Base-by-base conservation (phyloP, 352 stramenopile genomes). In the Vaucheria bursata region DNA sequence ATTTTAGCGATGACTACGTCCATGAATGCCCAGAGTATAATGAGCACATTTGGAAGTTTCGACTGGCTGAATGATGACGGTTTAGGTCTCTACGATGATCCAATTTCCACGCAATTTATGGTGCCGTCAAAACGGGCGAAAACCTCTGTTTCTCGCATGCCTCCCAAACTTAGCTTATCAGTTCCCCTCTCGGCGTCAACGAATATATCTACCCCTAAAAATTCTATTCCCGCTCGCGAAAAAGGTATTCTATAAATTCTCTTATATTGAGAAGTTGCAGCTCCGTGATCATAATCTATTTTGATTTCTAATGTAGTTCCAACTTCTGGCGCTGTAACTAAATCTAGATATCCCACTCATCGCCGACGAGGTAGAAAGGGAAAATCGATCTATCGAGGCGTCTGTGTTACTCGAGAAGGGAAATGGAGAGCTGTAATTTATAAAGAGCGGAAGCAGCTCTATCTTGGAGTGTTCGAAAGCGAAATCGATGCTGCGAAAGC, bases 371-470 rank as follows among this genome's bases (percentile, higher is more conserved):
- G 78, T 1, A 71, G 78, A 37, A 80, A 82, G 74, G 78, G 78
- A 0, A 83, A 83, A 36, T 83, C 78, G 38, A 67, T 83, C 0
- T 83, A 83, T 45, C 40, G 78, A 25, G 78, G 78, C 0, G 78
- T 83, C 31, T 83, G 78, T 40, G 78, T 83, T 36, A 83, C 78
- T 6, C 39, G 78, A 36, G 78, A 83, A 36, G 78, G 78, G 1
- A 83, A 83, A 36, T 83, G 78, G 78, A 37, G 78, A 53, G 78
- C 78, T 12, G 78, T 83, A 4, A 83, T 83, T 35, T 83, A 83
- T 73, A 83, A 83, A 59, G 78, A 83, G 49, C 78, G 78, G 34
- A 83, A 83, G 45, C 78, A 83, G 78, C 79, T 84, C 1, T 84
- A 84, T 33, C 79, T 84, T 5, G 79, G 79, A 0, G 79, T 84